These are phyloP conservation scores for Penstemon newberryi DNA, from an alignment of 257 asterid genomes.

Conservation along the genomic window DNA sequence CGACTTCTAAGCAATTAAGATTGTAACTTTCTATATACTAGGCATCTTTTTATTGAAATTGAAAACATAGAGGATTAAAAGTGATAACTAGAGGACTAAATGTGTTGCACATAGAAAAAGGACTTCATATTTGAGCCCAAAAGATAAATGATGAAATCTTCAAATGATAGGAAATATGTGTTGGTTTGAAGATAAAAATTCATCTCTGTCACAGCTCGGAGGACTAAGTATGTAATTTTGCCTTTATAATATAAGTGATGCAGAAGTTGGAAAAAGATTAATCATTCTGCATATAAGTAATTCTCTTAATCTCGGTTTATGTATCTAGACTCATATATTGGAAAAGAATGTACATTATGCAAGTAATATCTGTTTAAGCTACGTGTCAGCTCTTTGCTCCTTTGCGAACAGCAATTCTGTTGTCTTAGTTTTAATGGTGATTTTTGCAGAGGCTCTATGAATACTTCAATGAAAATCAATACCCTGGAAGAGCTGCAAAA, in stretches of 20 bases:
- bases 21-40: too few relatives aligned
- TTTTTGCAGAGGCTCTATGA: slow-evolving; percentile 66
- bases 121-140: too few relatives aligned
- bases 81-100: too few relatives aligned
- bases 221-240: neutral
- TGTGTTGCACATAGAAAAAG: too few relatives aligned
- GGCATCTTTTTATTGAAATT: too few relatives aligned
- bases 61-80: too few relatives aligned
- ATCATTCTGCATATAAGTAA: neutral
- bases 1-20: too few relatives aligned
- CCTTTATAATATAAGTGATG: slow-evolving; percentile 7
- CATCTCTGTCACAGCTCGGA: too few relatives aligned
- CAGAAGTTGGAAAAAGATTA: neutral
- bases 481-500: slow-evolving; percentile 63
- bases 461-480: slow-evolving; percentile 73
- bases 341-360: neutral
- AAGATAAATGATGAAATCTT: too few relatives aligned
- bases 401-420: neutral
- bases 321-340: slow-evolving; percentile 3
- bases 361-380: neutral
- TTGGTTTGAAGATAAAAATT: too few relatives aligned
- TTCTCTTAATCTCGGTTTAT: neutral
- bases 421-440: slow-evolving; percentile 20
- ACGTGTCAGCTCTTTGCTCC: slow-evolving; percentile 12
- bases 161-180: too few relatives aligned